phyloP scores from a whole-genome alignment of 768 basidiomycete genomes.

The Xerocomellus amylosporus region DNA sequence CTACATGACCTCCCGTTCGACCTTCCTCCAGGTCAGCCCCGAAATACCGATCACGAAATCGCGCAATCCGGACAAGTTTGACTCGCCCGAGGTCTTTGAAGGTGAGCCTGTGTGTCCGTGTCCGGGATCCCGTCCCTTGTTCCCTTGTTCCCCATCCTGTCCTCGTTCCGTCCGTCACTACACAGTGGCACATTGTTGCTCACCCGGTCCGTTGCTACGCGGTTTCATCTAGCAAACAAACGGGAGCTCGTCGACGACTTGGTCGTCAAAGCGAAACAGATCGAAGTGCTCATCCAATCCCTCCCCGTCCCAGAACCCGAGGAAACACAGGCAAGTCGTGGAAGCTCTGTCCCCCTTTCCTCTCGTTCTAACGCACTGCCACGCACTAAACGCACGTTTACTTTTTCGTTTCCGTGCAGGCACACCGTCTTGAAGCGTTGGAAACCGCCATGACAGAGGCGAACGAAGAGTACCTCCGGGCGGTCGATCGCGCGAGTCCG shows the following conservation, averaged over 20 bases:
- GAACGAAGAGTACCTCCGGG: constrained; percentile 72
- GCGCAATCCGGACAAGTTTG: constrained; percentile 68
- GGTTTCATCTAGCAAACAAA: constrained; percentile 64
- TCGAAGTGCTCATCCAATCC: constrained; percentile 79
- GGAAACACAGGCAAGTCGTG: constrained; percentile 54
- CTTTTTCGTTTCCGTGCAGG: constrained; percentile 37
- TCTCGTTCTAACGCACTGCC: not conserved
- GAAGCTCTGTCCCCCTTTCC: no score
- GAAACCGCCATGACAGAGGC: constrained; percentile 70
- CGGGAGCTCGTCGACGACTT: constrained; percentile 82
- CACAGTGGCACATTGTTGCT: not conserved
- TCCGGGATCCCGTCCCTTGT: not conserved
- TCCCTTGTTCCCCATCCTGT: not conserved
- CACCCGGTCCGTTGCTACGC: not conserved
- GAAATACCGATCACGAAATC: constrained; percentile 85
- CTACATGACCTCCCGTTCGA: constrained; percentile 74
- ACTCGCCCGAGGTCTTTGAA: constrained; percentile 71
- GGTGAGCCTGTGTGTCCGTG: constrained; percentile 38
- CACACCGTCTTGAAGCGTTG: constrained; percentile 59
- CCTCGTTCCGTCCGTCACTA: not conserved
- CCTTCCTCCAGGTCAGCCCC: constrained; percentile 73
- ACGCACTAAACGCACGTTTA: no score
- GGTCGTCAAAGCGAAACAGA: constrained; percentile 83
- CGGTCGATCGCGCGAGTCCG: constrained; percentile 76
- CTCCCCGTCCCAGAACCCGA: constrained; percentile 78